Evolutionary conservation across 2,329 filamentous ascomycete genomes (phyloP), one percentile per base, ranked within the genome.

Genomic region (Trichothecium sympodiale): DNA sequence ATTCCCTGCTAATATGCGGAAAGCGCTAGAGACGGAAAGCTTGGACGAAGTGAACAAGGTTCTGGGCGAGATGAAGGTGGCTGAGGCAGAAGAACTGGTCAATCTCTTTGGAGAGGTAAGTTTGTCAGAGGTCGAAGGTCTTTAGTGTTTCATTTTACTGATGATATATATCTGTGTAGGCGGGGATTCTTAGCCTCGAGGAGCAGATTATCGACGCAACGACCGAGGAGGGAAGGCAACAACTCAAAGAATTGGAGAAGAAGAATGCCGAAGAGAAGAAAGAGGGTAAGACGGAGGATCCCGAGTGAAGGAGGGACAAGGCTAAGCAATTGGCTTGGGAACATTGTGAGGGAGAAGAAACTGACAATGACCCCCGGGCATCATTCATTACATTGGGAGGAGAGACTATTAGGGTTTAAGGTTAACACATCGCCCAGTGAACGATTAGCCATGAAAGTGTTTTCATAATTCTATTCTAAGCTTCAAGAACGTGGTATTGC

Each of bases 181-280:
- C 86, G 13, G 85, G 84, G 27, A 89, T 95, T 67, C 61, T 98
- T 45, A 94, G 84, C 55, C 58, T 98, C 34, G 87, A 96, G 56
- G 80, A 94, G 52, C 80, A 93, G 34, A 86, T 98, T 35, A 93
- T 98, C 46, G 91, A 98, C 61, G 85, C 87, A 1, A 98, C 87
- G 31, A 94, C 89, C 3, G 80, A 87, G 52, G 80, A 91, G 54
- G 88, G 88, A 3, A 73, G 80, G 64, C 74, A 79, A 55, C 78
- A 79, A 52, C 67, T 89, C 48, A 80, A 83, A 61, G 76, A 87
- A 45, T 71, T 94, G 41, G 80, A 86, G 55, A 68, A 71, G 17
- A 58, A 57, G 29, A 54, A 57, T 13, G 47, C 47, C 13, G 53
- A 47, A 5, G 50, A 50, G 25, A 48, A 40, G 1, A 43, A 43